phyloP scores from a whole-genome alignment of 1,139 yeast species.

The Pichia sp. region DNA sequence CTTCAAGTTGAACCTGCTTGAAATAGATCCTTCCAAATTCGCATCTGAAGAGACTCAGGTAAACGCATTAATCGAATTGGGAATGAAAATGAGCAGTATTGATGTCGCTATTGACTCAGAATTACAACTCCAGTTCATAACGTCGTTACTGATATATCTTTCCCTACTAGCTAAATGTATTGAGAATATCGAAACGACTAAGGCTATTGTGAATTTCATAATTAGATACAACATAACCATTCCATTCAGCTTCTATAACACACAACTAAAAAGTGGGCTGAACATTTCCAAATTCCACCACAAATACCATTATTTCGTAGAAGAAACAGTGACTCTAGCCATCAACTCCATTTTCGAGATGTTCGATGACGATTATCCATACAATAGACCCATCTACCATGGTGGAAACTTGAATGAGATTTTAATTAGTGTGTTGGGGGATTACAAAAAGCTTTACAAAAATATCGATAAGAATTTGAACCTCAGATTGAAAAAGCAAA shows the following conservation, averaged over 20 bases:
- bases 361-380: slow-evolving; percentile 71
- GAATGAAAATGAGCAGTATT: slow-evolving; percentile 5
- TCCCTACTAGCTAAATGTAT: slow-evolving; percentile 46
- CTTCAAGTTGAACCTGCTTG: slow-evolving; percentile 19
- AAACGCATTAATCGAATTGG: slow-evolving; percentile 11
- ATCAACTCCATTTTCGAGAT: slow-evolving; percentile 69
- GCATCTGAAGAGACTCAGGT: slow-evolving; percentile 5
- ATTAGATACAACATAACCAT: slow-evolving; percentile 23
- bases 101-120: slow-evolving; percentile 12
- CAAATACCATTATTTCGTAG: slow-evolving; percentile 26
- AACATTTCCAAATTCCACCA: slow-evolving; percentile 22
- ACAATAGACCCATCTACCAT: slow-evolving; percentile 68
- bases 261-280: slow-evolving; percentile 11
- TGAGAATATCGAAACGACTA: slow-evolving; percentile 18
- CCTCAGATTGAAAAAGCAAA: slow-evolving; percentile 53
- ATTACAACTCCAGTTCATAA: slow-evolving; percentile 19
- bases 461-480: slow-evolving; percentile 66
- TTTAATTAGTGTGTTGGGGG: slow-evolving; percentile 42
- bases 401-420: slow-evolving; percentile 43
- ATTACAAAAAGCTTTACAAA: slow-evolving; percentile 51
- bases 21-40: slow-evolving; percentile 9
- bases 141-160: slow-evolving; percentile 42
- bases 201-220: slow-evolving; percentile 23
- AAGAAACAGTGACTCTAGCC: slow-evolving; percentile 48
- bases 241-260: slow-evolving; percentile 21